phyloP scores from a whole-genome alignment of 805 yeast genomes.

The Starmerella tilneyi region DNA sequence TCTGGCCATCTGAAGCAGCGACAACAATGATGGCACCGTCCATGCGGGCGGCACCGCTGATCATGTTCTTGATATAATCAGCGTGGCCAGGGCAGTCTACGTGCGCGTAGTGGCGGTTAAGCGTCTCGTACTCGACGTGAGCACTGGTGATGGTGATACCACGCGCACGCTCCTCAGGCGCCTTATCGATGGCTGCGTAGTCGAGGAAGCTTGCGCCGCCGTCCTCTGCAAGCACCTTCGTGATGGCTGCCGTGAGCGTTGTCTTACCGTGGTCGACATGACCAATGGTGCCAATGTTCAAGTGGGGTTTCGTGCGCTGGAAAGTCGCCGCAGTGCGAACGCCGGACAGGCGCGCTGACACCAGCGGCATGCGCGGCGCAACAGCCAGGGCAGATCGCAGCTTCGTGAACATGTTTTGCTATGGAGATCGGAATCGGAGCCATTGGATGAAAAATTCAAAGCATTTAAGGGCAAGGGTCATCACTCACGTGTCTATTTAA shows the following conservation, averaged over 20 bases:
- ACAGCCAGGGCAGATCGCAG: conserved; percentile 9
- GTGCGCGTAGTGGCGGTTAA: conserved; percentile 90
- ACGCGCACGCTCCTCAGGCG: conserved; percentile 98
- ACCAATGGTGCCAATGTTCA: conserved; percentile 95
- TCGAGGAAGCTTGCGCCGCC: conserved; percentile 94
- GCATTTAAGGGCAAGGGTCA: neutral
- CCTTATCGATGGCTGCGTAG: conserved; percentile 86
- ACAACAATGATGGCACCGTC: conserved; percentile 99
- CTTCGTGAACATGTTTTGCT: conserved; percentile 5
- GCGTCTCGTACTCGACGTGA: conserved; percentile 94
- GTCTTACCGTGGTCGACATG: conserved; percentile 99
- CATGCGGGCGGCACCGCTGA: conserved; percentile 99
- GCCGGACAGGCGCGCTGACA: conserved; percentile 10
- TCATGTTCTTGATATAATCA: conserved; percentile 97
- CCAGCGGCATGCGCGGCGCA: conserved; percentile 7
- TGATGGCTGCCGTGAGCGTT: conserved; percentile 95
- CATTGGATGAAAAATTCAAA: conserved; percentile 9
- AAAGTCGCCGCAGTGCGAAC: conserved; percentile 54
- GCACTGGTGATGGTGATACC: conserved; percentile 98
- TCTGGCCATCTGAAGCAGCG: conserved; percentile 98
- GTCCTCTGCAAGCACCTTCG: conserved; percentile 75
- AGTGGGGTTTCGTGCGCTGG: conserved; percentile 92
- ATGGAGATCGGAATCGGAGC: neutral
- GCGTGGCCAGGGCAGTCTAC: conserved; percentile 99
- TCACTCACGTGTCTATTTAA: too few species aligned